These are phyloP conservation scores for Barnettozyma wickerhamii DNA, from an alignment of 805 yeast genomes.

Conservation along the genomic window DNA sequence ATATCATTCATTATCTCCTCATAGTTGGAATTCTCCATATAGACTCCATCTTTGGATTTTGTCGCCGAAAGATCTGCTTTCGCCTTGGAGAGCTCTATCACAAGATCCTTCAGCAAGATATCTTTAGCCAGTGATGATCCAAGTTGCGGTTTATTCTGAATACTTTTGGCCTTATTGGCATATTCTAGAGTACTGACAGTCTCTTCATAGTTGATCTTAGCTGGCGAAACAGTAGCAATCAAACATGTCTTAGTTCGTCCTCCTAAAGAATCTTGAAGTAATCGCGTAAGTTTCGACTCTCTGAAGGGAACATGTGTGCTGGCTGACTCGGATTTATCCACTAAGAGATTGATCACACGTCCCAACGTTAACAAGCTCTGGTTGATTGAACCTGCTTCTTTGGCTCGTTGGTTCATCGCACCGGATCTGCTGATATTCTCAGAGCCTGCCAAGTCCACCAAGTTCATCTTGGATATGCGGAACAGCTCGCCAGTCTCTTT, in stretches of 20 bases:
- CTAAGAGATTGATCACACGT: conserved; percentile 74
- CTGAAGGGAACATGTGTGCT: conserved; percentile 75
- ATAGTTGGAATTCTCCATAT: conserved; percentile 56
- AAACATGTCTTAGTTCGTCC: conserved; percentile 84
- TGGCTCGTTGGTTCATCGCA: conserved; percentile 77
- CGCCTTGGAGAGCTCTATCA: conserved; percentile 41
- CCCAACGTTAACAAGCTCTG: conserved; percentile 86
- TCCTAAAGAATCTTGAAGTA: conserved; percentile 78
- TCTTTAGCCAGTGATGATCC: conserved; percentile 53
- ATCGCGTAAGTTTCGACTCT: conserved; percentile 72
- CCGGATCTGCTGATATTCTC: conserved; percentile 89
- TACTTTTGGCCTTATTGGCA: conserved; percentile 82
- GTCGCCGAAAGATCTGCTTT: conserved; percentile 61
- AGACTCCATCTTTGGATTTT: conserved; percentile 60
- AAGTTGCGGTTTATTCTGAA: conserved; percentile 67
- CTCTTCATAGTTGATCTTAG: conserved; percentile 71
- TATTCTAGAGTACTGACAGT: conserved; percentile 83
- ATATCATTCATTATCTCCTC: conserved; percentile 44
- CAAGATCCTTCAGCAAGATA: conserved; percentile 41
- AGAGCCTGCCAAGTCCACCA: conserved; percentile 94
- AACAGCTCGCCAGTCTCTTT: conserved; percentile 41
- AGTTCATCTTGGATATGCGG: conserved; percentile 67
- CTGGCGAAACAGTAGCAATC: conserved; percentile 86
- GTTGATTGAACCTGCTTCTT: conserved; percentile 92
- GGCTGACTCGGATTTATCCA: conserved; percentile 45